Conservation (phyloP, 177 flowering plant species). For the Vitis hybrid region DNA sequence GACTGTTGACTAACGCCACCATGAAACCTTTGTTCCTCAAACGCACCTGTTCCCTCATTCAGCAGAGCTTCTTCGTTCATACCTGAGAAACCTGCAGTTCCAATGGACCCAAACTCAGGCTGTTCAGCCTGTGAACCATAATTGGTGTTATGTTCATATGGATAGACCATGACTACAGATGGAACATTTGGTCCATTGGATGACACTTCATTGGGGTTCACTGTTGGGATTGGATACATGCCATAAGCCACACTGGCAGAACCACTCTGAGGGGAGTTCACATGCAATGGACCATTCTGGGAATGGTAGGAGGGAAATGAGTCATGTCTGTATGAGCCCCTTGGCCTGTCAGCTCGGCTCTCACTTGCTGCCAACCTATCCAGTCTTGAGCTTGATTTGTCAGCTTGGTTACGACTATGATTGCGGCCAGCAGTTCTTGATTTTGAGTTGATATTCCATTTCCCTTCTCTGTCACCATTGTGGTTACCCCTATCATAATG, state of each 20-base stretch:
- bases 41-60: constrained; percentile 49
- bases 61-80: constrained; percentile 45
- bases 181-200: constrained; percentile 61
- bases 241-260: constrained; percentile 61
- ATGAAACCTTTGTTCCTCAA: constrained; percentile 57
- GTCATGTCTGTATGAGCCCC: constrained; percentile 44
- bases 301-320: constrained; percentile 50
- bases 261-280: constrained; percentile 43
- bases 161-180: constrained; percentile 76
- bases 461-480: constrained; percentile 78
- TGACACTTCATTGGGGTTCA: constrained; percentile 51
- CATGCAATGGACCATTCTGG: constrained; percentile 56
- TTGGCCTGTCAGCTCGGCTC: constrained; percentile 44
- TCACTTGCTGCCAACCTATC: constrained; percentile 38
- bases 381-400: constrained; percentile 53
- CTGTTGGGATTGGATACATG: constrained; percentile 59
- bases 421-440: constrained; percentile 58
- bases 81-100: constrained; percentile 56
- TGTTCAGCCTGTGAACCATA: constrained; percentile 61
- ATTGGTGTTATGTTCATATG: constrained; percentile 65
- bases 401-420: constrained; percentile 62
- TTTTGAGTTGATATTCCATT: constrained; percentile 66
- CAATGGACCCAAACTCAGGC: constrained; percentile 89
- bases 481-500: constrained; percentile 63
- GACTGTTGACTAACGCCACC: constrained; percentile 47